Conservation (phyloP, 140 eudicot genomes). For the Oenanthe javanica region DNA sequence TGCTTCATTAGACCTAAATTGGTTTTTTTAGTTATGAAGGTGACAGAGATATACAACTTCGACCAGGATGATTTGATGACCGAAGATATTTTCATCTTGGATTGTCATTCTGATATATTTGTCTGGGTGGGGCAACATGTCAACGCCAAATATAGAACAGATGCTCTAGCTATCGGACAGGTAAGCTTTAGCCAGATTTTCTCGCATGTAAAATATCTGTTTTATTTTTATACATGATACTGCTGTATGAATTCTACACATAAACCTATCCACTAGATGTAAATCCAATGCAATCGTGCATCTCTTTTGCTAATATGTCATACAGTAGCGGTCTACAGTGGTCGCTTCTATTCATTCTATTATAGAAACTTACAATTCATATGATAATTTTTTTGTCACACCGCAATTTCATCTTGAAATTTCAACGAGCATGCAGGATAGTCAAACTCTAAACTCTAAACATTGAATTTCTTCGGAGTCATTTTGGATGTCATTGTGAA, state of each 20-base stretch:
- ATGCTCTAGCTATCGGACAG: constrained; percentile 74
- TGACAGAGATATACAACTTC: constrained; percentile 63
- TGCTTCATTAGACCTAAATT: constrained; percentile 2
- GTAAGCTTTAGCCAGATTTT: constrained; percentile 26
- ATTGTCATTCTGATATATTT: constrained; percentile 48
- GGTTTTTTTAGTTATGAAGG: constrained; percentile 32
- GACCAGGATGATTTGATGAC: constrained; percentile 72
- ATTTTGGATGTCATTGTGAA: neutral
- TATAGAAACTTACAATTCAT: neutral
- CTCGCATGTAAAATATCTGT: neutral
- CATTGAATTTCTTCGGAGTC: neutral
- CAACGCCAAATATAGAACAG: constrained; percentile 36
- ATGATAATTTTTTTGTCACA: neutral
- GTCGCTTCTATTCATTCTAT: neutral
- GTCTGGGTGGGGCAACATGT: constrained; percentile 68
- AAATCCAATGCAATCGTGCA: neutral
- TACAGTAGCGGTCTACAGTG: neutral
- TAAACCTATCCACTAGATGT: neutral
- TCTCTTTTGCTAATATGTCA: neutral
- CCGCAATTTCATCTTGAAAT: neutral
- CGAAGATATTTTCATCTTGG: constrained; percentile 60
- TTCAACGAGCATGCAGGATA: neutral
- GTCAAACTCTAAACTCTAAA: neutral
- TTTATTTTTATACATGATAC: neutral
- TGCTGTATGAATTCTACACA: neutral